Evolutionary conservation across 257 asterid species (phyloP), one percentile per base, ranked within the genome.

Genomic region (Dorcoceras hygrometricum): DNA sequence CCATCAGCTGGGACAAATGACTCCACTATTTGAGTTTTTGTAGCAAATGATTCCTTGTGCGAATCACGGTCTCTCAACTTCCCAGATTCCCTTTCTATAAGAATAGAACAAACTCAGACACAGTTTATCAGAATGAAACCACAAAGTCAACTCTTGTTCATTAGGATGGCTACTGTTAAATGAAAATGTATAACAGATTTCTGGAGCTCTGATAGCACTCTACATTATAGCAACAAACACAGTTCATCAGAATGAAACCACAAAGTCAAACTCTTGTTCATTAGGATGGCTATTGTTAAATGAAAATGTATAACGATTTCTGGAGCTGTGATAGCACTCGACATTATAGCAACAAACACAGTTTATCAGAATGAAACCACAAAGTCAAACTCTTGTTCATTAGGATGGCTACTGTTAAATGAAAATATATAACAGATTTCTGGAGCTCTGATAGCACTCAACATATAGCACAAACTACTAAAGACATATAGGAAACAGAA

Each of bases 1-100:
- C 69, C 82, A 81, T 50, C 62, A 75, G 71, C 79, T 32, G 75
- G 59, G 65, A 66, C 70, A 59, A 65, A 62, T 19, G 70, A 81
- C 75, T 72, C 80, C 34, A 71, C 71, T 60, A 32, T 68, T 69
- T 75, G 81, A 77, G 62, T 39, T 53, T 75, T 81, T 69, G 68
- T 80, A 72, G 79, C 68, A 51, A 59, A 66, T 23, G 65, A 69
- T 69, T 77, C 77, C 31, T 66, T 73, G 65, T 66, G 76, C 3
- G 72, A 66, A 63, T 70, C 75, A 22, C 73, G 72, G 59, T 71
- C 79, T 61, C 25, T 74, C 55, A 66, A 60, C 71, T 75, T 71
- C 18, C 59, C 70, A 2, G 78, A 75, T 69, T 62, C 74, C 63
- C 63, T 53, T 36, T 74, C 87, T 78, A 50, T 24, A 68, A 63